Evolutionary conservation across 179 eudicot species (phyloP), one percentile per base, ranked within the genome.

Genomic region (Silene vulgaris): DNA sequence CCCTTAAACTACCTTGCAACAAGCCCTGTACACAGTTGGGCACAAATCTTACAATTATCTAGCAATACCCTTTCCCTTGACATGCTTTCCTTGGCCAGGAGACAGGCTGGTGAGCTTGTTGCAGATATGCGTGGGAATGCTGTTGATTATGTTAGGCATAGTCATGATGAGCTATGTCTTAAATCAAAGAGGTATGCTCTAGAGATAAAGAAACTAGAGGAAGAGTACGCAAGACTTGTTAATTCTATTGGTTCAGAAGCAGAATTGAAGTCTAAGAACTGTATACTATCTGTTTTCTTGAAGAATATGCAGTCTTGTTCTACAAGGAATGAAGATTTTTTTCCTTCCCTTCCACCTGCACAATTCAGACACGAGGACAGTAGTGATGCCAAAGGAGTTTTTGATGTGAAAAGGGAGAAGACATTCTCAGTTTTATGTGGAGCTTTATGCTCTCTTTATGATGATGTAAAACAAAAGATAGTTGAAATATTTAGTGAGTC

Each of bases 11-110:
- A 96, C 94, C 85, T 91, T 79, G 88, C 96, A 75, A 89, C 92
- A 76, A 93, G 97, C 83, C 96, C 98, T 69, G 80, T 96, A 74
- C 96, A 96, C 80, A 84, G 88, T 43, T 96, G 98, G 99, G 91
- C 90, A 57, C 99, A 96, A 81, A 78, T 89, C 69, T 79, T 96
- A 67, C 93, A 91, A 82, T 82, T 91, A 68, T 88, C 92, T 26
- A 71, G 85, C 73, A 89, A 83, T 82, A 77, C 85, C 59, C 82
- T 90, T 76, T 87, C 97, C 73, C 84, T 96, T 70, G 99, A 93
- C 72, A 68, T 88, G 62, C 84, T 93, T 52, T 80, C 88, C n/a
- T 78, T 83, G 78, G 87, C 96, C 60, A 81, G 91, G 77, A 91
- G 90, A 81, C 94, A 96, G 85, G 98, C 94, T 76, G 81, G 88